These are phyloP conservation scores for Boletus semigastroideus DNA, from an alignment of 1,284 basidiomycete species.

Conservation along the genomic window DNA sequence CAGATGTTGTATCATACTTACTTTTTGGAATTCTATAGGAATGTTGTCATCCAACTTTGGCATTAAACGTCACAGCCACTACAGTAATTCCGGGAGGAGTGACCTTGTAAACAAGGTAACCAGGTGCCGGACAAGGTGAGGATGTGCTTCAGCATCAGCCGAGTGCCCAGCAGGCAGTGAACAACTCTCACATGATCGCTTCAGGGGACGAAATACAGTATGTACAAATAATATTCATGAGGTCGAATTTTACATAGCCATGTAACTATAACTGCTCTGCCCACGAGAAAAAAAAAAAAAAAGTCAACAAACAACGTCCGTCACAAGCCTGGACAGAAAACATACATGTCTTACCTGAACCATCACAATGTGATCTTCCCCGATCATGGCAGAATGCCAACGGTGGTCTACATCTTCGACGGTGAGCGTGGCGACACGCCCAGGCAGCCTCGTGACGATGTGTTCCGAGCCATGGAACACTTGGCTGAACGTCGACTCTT, in stretches of 20 bases:
- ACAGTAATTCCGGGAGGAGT: too few relatives aligned
- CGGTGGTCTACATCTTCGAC: slow-evolving; percentile 13
- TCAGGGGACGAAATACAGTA: not conserved
- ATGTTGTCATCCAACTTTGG: too few relatives aligned
- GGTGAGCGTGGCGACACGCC: slow-evolving; percentile 22
- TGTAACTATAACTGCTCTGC: slow-evolving; percentile 21
- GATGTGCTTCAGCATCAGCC: too few relatives aligned
- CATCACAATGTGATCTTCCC: slow-evolving; percentile 33
- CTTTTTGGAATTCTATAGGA: too few relatives aligned
- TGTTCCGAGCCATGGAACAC: slow-evolving; percentile 12
- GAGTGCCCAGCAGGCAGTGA: too few relatives aligned
- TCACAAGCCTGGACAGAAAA: not conserved
- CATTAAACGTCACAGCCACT: too few relatives aligned
- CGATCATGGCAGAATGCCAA: slow-evolving; percentile 33
- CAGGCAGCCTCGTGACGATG: slow-evolving; percentile 26
- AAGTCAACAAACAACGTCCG: slow-evolving; percentile 3
- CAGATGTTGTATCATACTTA: too few relatives aligned
- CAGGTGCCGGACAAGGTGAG: too few relatives aligned
- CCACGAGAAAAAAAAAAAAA: slow-evolving; percentile 8
- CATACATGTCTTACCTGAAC: slow-evolving; percentile 24
- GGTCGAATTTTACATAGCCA: slow-evolving; percentile 25
- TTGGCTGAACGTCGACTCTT: not conserved
- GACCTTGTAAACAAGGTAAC: too few relatives aligned
- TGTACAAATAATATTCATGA: not conserved
- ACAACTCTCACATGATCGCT: too few relatives aligned